Conservation (phyloP, 495 filamentous ascomycete species). For the Thozetella sp. region DNA sequence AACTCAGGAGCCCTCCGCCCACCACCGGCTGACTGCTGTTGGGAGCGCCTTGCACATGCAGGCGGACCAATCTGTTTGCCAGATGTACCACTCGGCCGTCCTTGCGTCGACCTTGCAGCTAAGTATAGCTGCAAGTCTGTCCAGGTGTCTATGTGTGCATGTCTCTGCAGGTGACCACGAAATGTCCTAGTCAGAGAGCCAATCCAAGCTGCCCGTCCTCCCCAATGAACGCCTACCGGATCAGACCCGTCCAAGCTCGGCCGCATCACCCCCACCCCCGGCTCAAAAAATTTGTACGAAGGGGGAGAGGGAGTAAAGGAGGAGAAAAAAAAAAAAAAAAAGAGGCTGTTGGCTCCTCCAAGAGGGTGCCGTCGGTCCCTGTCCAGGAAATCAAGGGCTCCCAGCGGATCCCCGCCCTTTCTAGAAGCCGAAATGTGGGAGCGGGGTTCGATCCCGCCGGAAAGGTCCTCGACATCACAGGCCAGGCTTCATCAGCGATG, state of each 20-base stretch:
- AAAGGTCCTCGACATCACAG: neutral
- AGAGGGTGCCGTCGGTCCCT: neutral
- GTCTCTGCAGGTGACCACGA: neutral
- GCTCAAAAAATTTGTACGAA: neutral
- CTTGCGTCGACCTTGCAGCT: neutral
- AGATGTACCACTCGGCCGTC: neutral
- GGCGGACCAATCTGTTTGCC: too few species aligned
- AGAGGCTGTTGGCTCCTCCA: too few species aligned
- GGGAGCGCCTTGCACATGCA: too few species aligned
- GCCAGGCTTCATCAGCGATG: neutral
- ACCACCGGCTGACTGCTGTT: too few species aligned
- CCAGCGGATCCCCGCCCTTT: neutral
- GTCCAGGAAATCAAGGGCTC: neutral
- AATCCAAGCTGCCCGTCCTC: neutral
- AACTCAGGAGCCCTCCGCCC: too few species aligned
- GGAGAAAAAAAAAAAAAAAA: too few species aligned
- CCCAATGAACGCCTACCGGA: neutral
- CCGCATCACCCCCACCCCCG: neutral
- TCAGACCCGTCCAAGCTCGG: neutral
- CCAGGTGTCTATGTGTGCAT: neutral
- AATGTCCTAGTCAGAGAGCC: neutral
- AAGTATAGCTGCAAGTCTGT: neutral
- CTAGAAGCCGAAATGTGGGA: conserved; percentile 1
- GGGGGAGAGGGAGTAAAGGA: too few species aligned
- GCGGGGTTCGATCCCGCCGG: neutral